Evolutionary conservation across 805 yeast genomes (phyloP).

Genomic region (Saccharomycopsis oosterbeekiorum): DNA sequence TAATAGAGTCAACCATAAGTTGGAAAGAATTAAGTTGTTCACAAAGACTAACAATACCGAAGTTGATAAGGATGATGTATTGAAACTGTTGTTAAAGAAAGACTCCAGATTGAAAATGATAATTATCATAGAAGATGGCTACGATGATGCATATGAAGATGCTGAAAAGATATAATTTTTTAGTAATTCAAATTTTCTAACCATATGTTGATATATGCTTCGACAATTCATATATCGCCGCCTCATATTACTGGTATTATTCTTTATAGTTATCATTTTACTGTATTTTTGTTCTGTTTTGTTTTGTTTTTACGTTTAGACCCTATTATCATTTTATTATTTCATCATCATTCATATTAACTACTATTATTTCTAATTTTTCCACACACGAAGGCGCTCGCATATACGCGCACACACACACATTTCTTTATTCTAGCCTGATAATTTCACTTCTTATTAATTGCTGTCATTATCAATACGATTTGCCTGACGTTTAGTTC

Average conservation of each 20-base stretch:
- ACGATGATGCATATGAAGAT: neutral
- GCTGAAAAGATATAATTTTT: neutral
- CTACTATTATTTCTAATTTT: no score
- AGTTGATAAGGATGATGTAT: slow-evolving; percentile 14
- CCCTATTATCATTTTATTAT: neutral
- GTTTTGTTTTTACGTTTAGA: neutral
- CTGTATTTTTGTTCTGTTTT: neutral
- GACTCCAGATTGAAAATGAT: slow-evolving; percentile 27
- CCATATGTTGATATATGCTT: neutral
- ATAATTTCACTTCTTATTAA: neutral
- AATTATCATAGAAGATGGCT: slow-evolving; percentile 25
- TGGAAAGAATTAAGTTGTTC: slow-evolving; percentile 27
- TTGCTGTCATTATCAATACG: neutral
- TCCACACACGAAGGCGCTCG: neutral
- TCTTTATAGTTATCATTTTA: neutral
- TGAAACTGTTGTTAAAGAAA: slow-evolving; percentile 11
- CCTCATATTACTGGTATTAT: neutral
- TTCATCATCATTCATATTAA: no score
- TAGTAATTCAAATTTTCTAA: neutral
- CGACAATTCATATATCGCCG: neutral
- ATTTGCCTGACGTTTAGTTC: neutral
- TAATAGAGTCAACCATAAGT: slow-evolving; percentile 37
- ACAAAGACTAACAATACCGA: slow-evolving; percentile 23
- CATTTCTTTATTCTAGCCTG: neutral
- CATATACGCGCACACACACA: neutral